Evolutionary conservation across 2,329 filamentous ascomycete genomes (phyloP), one percentile per base, ranked within the genome.

Genomic region (Drechslera avenae): DNA sequence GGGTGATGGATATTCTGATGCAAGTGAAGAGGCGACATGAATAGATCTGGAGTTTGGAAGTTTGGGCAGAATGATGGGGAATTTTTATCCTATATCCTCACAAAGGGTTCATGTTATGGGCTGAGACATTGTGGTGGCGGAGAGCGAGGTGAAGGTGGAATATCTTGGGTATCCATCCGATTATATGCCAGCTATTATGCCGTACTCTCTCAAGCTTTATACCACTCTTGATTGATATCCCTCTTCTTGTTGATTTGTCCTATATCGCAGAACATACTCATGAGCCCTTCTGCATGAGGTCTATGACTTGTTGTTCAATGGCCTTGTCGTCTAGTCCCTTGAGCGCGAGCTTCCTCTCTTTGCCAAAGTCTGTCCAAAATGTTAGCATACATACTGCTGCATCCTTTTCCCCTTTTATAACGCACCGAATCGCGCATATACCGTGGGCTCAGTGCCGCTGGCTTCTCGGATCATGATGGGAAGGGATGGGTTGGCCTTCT

Each of bases 391-490:
- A 21, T 30, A 31, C 9, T 33, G 37, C 3, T 37, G 8, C 14
- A 1, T n/a, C 12, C 31, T 5, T 14, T 8, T 18, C 3, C 0
- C 5, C 8, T 13, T 16, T 9, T 21, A 13, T 26, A 37, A 63
- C 85, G 68, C 76, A 96, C 91, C 93, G 74, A 95, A 99, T 86
- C 94, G 84, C 64, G 93, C 92, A 76, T 88, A 97, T 59, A 99
- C 85, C 75, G 86, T 88, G 59, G 94, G 93, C 73, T 89, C 80
- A 46, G 90, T 90, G 69, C 90, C 91, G 64, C 85, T 80, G 45
- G 93, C 94, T 81, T 97, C 94, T 72, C 94, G 90, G 70, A 99
- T 86, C 81, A 99, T 81, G 77, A 99, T 97, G 46, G 94, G 94
- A 40, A 84, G 92, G 76, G 89, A 81, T 50, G 94, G 94, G 81